Base-by-base conservation (phyloP, 1,284 basidiomycete genomes). In the Pyrrhoderma noxium region DNA sequence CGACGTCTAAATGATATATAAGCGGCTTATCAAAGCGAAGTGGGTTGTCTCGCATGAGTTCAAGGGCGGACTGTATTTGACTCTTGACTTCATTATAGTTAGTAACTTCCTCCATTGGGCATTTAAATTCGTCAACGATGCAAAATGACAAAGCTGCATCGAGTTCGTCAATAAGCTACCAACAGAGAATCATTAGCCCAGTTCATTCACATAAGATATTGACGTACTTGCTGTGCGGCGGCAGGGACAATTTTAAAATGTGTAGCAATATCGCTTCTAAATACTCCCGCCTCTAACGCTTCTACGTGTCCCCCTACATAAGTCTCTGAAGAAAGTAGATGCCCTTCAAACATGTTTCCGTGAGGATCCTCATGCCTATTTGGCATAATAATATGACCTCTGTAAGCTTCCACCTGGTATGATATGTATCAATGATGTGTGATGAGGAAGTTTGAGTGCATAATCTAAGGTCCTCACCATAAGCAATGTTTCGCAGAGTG, bases 281-380 rank as follows among this genome's bases (percentile, higher is more conserved):
- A 99, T 3, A 99, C 96, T 13, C 96, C 96, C 18, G 96, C 96
- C 68, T 99, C 96, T 27, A 99, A 72, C 2, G 96, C 96, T 68
- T 99, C 96, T 58, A 99, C 96, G 67, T 99, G 96, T 22, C 96
- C 96, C 49, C 96, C 96, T 45, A 99, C 96, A 63, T 99, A 99
- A 0, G 96, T 99, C 67, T 99, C 96, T 0, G 93, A 95, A 0
- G 95, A 88, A 14, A 99, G 77, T 16, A 99, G 69, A 68, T 99
- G 96, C 0, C 96, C 96, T 52, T 99, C 89, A 60, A 91, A 95
- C 74, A 95, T 96, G 56, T 86, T 89, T 5, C 93, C 86, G 58
- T 95, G 84, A 1, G 85, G 79, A 55, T 99, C 96, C 65, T 95
- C 93, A 65, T 99, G 93, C 53, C 92, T 78, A 64, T 99, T 99